phyloP scores from a whole-genome alignment of 805 yeast species.

The Nakazawaea pomicola region DNA sequence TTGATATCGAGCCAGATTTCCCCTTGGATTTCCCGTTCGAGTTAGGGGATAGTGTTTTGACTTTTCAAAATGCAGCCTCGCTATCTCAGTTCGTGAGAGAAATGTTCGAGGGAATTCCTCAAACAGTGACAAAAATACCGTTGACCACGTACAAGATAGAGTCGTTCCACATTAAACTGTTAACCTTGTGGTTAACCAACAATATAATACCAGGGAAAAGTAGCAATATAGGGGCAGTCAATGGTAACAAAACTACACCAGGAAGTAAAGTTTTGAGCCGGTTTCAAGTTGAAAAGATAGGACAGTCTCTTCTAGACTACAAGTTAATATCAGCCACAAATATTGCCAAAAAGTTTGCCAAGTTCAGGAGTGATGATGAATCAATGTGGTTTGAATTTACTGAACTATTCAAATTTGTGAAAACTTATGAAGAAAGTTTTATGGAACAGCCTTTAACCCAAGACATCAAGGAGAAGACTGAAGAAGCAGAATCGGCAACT shows the following conservation, averaged over 20 bases:
- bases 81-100: not conserved
- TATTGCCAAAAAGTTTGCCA: slow-evolving; percentile 6
- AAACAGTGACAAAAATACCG: slow-evolving; percentile 1
- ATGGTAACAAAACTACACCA: not conserved
- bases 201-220: slow-evolving; percentile 1
- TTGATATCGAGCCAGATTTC: not conserved
- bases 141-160: not conserved
- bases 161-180: not conserved
- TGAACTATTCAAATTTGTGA: slow-evolving; percentile 1
- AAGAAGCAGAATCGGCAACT: too few relatives aligned
- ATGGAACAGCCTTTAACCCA: too few relatives aligned
- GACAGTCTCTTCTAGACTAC: slow-evolving; percentile 6
- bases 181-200: slow-evolving; percentile 2
- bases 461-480: too few relatives aligned
- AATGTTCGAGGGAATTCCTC: slow-evolving; percentile 4
- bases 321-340: slow-evolving; percentile 1
- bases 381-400: slow-evolving; percentile 8
- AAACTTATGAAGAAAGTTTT: not conserved
- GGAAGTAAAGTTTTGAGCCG: slow-evolving; percentile 4
- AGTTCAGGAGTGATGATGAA: slow-evolving; percentile 8
- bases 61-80: not conserved
- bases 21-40: slow-evolving; percentile 5
- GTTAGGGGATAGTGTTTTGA: slow-evolving; percentile 3
- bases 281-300: slow-evolving; percentile 9
- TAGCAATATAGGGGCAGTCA: slow-evolving; percentile 4